phyloP scores from a whole-genome alignment of 2,329 filamentous ascomycete species.

The Alternaria atra region DNA sequence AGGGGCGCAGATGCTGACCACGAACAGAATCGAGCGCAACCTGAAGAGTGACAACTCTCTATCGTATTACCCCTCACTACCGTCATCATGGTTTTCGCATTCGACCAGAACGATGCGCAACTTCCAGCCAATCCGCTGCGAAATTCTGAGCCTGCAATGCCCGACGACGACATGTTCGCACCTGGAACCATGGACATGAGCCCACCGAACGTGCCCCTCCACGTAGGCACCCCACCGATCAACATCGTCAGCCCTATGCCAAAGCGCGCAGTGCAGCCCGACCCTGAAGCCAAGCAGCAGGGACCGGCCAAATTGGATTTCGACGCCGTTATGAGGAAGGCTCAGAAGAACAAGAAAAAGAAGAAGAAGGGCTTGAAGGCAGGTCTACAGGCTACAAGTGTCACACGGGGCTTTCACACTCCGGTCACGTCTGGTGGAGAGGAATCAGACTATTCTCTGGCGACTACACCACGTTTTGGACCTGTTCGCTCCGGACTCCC shows the following conservation, averaged over 20 bases:
- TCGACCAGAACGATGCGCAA: conserved; percentile 46
- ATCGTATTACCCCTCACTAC: conserved; percentile 19
- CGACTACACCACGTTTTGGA: conserved; percentile 54
- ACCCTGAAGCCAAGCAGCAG: conserved; percentile 32
- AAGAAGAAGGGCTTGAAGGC: conserved; percentile 46
- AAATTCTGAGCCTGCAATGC: conserved; percentile 9
- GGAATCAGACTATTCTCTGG: conserved; percentile 61
- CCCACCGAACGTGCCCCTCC: conserved; percentile 27
- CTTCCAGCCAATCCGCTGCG: conserved; percentile 27
- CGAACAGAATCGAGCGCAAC: conserved; percentile 26
- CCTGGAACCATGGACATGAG: conserved; percentile 39
- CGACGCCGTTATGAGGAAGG: conserved; percentile 49
- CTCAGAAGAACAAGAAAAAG: conserved; percentile 51
- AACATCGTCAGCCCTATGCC: conserved; percentile 46
- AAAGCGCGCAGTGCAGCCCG: conserved; percentile 37
- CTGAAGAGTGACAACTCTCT: conserved; percentile 17
- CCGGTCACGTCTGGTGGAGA: conserved; percentile 63
- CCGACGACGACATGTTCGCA: conserved; percentile 29
- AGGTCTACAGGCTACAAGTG: conserved; percentile 43
- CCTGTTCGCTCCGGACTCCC: conserved; percentile 55
- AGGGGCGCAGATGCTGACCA: conserved; percentile 33
- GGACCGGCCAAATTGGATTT: conserved; percentile 51
- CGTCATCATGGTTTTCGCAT: conserved; percentile 46
- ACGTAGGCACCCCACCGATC: conserved; percentile 49
- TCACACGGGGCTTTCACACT: conserved; percentile 61